phyloP scores from a whole-genome alignment of 2,329 filamentous ascomycete genomes.

The Metarhizium album region DNA sequence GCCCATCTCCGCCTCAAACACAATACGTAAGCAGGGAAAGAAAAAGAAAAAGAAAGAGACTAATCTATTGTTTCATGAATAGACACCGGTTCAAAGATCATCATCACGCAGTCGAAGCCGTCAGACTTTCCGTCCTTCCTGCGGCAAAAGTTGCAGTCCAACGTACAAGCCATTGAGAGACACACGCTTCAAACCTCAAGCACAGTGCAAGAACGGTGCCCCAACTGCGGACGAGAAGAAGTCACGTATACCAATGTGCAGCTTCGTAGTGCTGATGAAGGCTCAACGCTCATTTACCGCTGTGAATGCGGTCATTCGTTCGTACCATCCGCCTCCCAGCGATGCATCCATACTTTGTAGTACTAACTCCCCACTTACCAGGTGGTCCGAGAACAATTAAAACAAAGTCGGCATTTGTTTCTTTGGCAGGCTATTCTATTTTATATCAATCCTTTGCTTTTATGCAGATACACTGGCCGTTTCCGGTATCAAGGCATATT shows the following conservation, averaged over 20 bases:
- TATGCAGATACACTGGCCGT: constrained; percentile 31
- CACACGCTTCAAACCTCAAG: constrained; percentile 69
- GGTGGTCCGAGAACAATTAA: constrained; percentile 52
- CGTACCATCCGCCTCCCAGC: constrained; percentile 18
- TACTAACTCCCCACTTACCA: constrained; percentile 17
- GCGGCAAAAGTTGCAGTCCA: constrained; percentile 72
- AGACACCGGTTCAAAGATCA: constrained; percentile 68
- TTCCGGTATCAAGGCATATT: constrained; percentile 86
- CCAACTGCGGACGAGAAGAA: constrained; percentile 69
- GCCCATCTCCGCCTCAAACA: neutral
- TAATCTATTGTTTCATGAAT: neutral
- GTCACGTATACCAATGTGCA: constrained; percentile 81
- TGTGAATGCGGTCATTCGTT: constrained; percentile 83
- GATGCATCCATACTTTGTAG: constrained; percentile 1
- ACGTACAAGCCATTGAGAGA: constrained; percentile 68
- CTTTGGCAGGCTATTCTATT: constrained; percentile 4
- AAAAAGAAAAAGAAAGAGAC: no score
- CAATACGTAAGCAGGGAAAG: neutral
- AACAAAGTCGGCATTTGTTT: constrained; percentile 1
- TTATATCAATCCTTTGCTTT: constrained; percentile 7
- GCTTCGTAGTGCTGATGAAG: constrained; percentile 87
- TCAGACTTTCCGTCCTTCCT: constrained; percentile 86
- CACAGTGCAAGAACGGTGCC: constrained; percentile 57
- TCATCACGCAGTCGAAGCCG: constrained; percentile 75
- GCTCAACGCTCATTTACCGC: constrained; percentile 80